Percentiles rank a stretch among this genome's conserved stretches.
These are phyloP conservation scores for Sporothrix inflata DNA, from an alignment of 2,329 filamentous ascomycete genomes.

Conservation along the genomic window DNA sequence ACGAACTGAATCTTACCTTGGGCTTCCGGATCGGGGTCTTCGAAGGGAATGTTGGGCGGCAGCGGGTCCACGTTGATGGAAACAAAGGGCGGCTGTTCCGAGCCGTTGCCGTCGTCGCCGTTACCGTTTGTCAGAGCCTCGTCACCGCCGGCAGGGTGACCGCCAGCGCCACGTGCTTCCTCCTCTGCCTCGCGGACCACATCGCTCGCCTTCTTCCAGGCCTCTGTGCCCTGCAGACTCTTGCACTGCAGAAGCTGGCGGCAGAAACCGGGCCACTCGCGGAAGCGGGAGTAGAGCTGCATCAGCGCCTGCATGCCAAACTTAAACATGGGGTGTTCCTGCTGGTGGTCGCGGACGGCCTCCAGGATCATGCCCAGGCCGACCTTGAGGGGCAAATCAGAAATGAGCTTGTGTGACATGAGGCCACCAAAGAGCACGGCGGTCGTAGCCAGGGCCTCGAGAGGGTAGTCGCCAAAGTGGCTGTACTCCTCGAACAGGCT, in stretches of 20 bases:
- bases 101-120: conserved; percentile 61
- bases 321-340: conserved; percentile 93
- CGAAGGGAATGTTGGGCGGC: conserved; percentile 65
- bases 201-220: conserved; percentile 80
- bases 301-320: conserved; percentile 95
- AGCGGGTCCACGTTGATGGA: conserved; percentile 77
- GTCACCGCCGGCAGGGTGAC: conserved; percentile 35
- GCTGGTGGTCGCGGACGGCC: conserved; percentile 81
- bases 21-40: conserved; percentile 80
- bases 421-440: conserved; percentile 96
- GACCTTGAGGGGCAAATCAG: conserved; percentile 86
- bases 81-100: conserved; percentile 70
- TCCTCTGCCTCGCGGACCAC: conserved; percentile 71
- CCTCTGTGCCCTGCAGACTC: conserved; percentile 80
- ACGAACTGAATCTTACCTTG: conserved; percentile 96
- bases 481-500: conserved; percentile 96
- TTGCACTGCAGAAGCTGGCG: conserved; percentile 81
- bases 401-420: conserved; percentile 90
- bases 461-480: conserved; percentile 91
- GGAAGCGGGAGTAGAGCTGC: conserved; percentile 79
- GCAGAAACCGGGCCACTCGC: conserved; percentile 96
- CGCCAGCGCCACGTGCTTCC: conserved; percentile 45
- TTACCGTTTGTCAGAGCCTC: conserved; percentile 71
- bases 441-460: conserved; percentile 94
- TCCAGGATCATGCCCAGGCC: conserved; percentile 98